Conservation (phyloP, 164 flowering plant genomes). For the Magnolia officinalis region DNA sequence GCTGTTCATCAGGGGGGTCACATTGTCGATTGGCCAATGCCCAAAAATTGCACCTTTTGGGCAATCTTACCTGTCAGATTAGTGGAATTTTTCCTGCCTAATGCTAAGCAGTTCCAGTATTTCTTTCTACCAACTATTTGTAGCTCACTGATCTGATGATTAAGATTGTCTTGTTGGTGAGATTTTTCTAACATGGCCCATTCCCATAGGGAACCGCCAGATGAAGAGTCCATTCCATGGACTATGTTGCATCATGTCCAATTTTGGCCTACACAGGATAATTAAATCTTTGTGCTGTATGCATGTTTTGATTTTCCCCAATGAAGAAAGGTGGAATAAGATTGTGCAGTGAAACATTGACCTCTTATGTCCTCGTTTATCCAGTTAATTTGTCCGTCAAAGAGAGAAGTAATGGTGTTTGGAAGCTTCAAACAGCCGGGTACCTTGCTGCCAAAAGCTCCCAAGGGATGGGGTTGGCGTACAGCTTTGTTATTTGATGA, state of each 20-base stretch:
- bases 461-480: conserved; percentile 99
- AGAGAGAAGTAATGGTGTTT: conserved; percentile 92
- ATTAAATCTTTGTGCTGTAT: neutral
- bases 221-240: neutral
- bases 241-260: neutral
- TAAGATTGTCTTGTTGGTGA: neutral
- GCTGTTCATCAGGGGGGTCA: neutral
- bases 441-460: conserved; percentile 94
- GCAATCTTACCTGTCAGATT: neutral
- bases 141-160: neutral
- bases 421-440: conserved; percentile 90
- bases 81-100: neutral
- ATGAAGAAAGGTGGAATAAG: neutral
- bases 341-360: neutral
- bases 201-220: neutral
- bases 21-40: too few relatives aligned
- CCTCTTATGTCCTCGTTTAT: neutral
- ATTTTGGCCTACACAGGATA: neutral
- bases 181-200: too few relatives aligned
- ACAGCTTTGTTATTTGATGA: conserved; percentile 88
- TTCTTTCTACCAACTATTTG: neutral
- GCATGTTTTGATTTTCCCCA: neutral
- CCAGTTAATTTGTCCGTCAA: conserved; percentile 90
- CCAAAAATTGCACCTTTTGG: too few relatives aligned
- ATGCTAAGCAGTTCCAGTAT: neutral